A percentile compares a stretch with the other conserved stretches of the same genome.
These are phyloP conservation scores for Cantharellus anzutake DNA, from an alignment of 768 basidiomycete genomes.

Conservation along the genomic window DNA sequence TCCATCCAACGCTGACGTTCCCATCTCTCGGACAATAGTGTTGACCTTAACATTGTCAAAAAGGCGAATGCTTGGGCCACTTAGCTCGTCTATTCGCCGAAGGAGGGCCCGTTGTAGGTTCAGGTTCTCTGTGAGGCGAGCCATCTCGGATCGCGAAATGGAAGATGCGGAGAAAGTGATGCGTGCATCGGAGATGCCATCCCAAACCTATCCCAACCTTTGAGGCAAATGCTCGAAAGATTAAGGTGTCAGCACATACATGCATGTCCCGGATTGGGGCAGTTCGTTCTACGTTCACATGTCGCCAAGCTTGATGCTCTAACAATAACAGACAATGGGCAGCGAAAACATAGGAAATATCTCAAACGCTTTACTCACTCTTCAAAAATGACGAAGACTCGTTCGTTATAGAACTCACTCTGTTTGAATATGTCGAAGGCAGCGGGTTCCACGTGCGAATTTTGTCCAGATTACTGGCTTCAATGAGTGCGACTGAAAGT, in stretches of 20 bases:
- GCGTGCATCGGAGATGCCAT: conserved; percentile 66
- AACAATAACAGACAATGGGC: not conserved
- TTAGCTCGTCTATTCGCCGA: conserved; percentile 32
- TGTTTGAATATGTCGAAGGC: conserved; percentile 46
- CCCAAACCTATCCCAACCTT: conserved; percentile 52
- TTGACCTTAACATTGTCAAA: conserved; percentile 58
- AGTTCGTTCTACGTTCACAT: conserved; percentile 50
- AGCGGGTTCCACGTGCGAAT: conserved; percentile 46
- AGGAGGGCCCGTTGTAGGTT: conserved; percentile 82
- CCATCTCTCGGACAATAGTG: conserved; percentile 29
- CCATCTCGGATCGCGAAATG: conserved; percentile 30
- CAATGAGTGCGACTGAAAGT: conserved; percentile 52
- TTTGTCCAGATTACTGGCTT: conserved; percentile 57
- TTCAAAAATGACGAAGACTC: conserved; percentile 46
- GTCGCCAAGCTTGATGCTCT: conserved; percentile 73
- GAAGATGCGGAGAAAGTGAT: conserved; percentile 43
- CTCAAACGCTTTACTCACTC: conserved; percentile 24
- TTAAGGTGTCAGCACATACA: conserved; percentile 23
- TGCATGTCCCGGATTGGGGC: conserved; percentile 71
- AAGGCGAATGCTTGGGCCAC: conserved; percentile 30
- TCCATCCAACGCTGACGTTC: conserved; percentile 23
- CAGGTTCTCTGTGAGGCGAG: conserved; percentile 76
- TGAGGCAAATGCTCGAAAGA: not conserved
- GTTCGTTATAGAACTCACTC: conserved; percentile 74
- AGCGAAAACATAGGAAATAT: not conserved